Conservation (phyloP, 805 yeast genomes). For the Komagataella ulmi region DNA sequence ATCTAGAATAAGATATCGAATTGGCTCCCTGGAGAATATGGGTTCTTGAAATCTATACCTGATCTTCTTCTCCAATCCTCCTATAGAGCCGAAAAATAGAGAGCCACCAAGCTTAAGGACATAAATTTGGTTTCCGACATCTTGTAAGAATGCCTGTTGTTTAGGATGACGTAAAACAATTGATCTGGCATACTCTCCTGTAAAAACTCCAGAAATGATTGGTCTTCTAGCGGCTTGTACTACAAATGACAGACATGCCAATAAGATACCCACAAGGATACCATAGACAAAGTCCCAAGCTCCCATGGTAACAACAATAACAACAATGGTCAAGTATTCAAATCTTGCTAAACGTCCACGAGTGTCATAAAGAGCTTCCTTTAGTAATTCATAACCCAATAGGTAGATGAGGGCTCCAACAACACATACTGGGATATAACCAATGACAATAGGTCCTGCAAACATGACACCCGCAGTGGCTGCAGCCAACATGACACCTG, state of each 20-base stretch:
- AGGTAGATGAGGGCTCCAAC: constrained; percentile 88
- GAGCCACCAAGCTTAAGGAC: constrained; percentile 81
- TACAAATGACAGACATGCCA: constrained; percentile 93
- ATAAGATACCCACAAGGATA: constrained; percentile 74
- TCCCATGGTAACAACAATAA: constrained; percentile 92
- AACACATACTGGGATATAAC: constrained; percentile 89
- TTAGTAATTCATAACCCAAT: constrained; percentile 79
- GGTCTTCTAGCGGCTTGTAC: constrained; percentile 80
- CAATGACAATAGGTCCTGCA: constrained; percentile 86
- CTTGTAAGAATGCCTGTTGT: constrained; percentile 71
- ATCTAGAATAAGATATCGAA: constrained; percentile 74
- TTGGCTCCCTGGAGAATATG: constrained; percentile 38
- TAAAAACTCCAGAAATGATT: constrained; percentile 67
- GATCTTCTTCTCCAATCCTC: constrained; percentile 72
- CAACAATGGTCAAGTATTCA: constrained; percentile 74
- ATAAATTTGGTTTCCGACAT: constrained; percentile 85
- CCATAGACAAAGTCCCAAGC: constrained; percentile 91
- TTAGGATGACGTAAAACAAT: constrained; percentile 86
- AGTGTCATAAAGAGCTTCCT: constrained; percentile 81
- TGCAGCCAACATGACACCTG: constrained; percentile 79
- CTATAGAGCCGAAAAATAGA: constrained; percentile 89
- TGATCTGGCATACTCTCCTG: constrained; percentile 82
- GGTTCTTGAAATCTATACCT: constrained; percentile 49
- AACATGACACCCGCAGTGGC: constrained; percentile 76
- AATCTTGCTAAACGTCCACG: constrained; percentile 58